Evolutionary conservation across 2,329 filamentous ascomycete genomes (phyloP).

Genomic region (Neocucurbitaria cava): DNA sequence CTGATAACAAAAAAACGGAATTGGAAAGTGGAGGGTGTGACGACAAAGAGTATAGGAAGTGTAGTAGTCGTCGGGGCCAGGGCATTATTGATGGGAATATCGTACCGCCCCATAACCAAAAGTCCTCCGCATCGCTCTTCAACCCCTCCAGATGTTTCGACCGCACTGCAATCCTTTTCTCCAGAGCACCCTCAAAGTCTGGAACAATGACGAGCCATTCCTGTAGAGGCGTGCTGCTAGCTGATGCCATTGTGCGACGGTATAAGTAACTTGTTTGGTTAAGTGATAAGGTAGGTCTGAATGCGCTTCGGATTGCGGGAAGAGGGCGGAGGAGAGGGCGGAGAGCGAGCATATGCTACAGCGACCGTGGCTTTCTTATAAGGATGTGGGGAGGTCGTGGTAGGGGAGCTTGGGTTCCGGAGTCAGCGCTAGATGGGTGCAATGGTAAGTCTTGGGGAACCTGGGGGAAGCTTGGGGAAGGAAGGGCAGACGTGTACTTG

Average conservation of each 20-base stretch:
- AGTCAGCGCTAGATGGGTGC: not conserved
- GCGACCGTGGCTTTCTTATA: not conserved
- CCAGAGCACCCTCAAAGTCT: conserved; percentile 51
- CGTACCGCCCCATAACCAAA: conserved; percentile 48
- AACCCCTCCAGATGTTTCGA: conserved; percentile 43
- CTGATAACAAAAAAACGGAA: not conserved
- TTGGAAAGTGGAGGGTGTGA: too few species aligned
- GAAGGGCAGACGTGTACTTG: not conserved
- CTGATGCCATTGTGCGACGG: not conserved
- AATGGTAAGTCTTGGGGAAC: too few species aligned
- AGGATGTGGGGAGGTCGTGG: not conserved
- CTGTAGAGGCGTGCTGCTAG: conserved; percentile 28
- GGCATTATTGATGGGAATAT: too few species aligned
- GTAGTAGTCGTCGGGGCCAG: too few species aligned
- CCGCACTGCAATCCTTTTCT: conserved; percentile 53
- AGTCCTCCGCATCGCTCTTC: conserved; percentile 33
- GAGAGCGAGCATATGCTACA: conserved; percentile 9
- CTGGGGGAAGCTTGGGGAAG: not conserved
- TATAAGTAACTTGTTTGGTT: not conserved
- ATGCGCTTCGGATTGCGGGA: not conserved
- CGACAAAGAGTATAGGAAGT: too few species aligned
- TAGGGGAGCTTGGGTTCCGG: not conserved
- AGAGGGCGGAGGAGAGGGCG: conserved; percentile 7
- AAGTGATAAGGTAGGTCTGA: not conserved
- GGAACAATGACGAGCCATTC: conserved; percentile 62